Base-by-base conservation (phyloP, 2,329 filamentous ascomycete species). In the Penicillium concentricum region DNA sequence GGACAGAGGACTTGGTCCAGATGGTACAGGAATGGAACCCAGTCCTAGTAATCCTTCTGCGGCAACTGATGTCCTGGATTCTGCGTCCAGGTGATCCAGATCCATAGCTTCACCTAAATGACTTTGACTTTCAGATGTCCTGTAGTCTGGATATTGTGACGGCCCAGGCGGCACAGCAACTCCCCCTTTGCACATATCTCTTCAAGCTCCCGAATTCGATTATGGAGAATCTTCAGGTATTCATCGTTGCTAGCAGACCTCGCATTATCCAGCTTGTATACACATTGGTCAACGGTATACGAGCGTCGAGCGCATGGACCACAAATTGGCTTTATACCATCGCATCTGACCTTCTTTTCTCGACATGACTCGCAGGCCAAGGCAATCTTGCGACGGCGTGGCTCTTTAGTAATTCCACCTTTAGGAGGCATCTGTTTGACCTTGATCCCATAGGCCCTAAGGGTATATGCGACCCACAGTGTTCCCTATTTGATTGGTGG, bases 321-420 rank as follows among this genome's bases (percentile, higher is more conserved):
- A 63, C 77, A 80, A 13, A 79, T 73, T 24, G 77, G 78, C 60
- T 78, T 78, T n/a, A 53, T 66, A 20, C 76, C 76, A 59, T 79
- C 76, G 52, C 76, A 79, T 1, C 74, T 71, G 5, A 73, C 66
- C 59, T 79, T 79, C 45, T 74, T 72, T 50, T 74, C 71, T 28
- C 76, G 68, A 51, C 77, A 79, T 4, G 73, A 69, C 53, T 78
- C 75, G 56, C 77, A 79, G 15, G 76, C 77, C 7, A 78, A 63
- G 1, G 74, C 65, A n/a, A 77, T 69, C 54, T 69, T 66, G 41
- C 64, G 66, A 32, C 63, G 64, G 34, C 58, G 57, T 24, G 57
- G 57, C 6, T 58, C 58, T 43, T 66, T 66, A 5, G 42, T 44
- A 10, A 43, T 42, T 28, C 51, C 45, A 22, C 49, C 46, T 56